Base-by-base conservation (phyloP, 768 basidiomycete genomes). In the Podaxis sp. region DNA sequence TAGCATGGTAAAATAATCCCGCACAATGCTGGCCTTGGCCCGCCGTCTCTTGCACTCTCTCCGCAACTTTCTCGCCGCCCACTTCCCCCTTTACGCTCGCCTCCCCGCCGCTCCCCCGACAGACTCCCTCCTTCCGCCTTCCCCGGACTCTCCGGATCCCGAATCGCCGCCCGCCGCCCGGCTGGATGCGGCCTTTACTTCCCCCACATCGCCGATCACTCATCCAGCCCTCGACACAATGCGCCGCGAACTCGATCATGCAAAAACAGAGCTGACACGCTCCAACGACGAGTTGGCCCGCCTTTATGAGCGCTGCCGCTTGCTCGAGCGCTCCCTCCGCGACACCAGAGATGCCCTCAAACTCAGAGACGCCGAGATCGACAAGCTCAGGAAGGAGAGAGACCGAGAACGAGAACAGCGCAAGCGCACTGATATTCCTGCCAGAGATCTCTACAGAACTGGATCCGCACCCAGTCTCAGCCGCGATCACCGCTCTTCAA, bases 261-360 rank as follows among this genome's bases (percentile, higher is more conserved):
- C 80, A 51, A 84, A 81, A 69, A 74, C 78, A 62, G 83, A 86
- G 59, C 78, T 86, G 37, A 76, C 80, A 53, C 80, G 79, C 61
- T 77, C 83, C 11, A 80, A 80, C 63, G 72, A 76, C 58, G 84
- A 88, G 53, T 75, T 83, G 21, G 71, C 79, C 28, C 82, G 80
- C 50, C 73, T 87, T 36, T 80, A 87, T 57, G 89, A 90, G 63
- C 79, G 83, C 14, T 87, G 82, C 72, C 82, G 77, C 70, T 70
- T 78, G 68, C 76, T 90, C 52, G 89, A 91, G 66, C 81, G 76
- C 65, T 78, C 84, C 16, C 73, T 91, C 61, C 82, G 78, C 66
- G 88, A 90, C 65, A 83, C 86, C 51, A 78, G 82, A 53, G 87
- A 89, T 11, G 64, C 83, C 51, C 70, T 90, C 64, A 79, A 78